Base-by-base conservation (phyloP, 805 yeast genomes). In the Naumovozyma castellii region DNA sequence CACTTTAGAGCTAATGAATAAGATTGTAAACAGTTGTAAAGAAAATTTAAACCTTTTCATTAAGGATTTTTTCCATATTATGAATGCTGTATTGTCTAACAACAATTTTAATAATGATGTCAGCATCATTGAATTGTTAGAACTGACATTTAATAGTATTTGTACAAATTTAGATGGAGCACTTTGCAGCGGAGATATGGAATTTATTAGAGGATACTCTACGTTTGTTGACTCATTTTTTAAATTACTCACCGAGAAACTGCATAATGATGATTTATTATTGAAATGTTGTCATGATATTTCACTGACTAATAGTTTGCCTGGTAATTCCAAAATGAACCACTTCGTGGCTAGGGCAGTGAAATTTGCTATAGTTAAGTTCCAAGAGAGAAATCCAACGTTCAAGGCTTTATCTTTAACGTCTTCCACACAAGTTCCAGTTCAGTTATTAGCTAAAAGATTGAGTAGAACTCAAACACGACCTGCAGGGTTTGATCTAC, bases 11-110 rank as follows among this genome's bases (percentile, higher is more conserved):
- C 80, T 90, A 15, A 59, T 85, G 41, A 59, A 72, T 37, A 80
- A 81, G 30, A 70, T 92, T 48, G 79, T 87, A 29, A 77, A 70
- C 35, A 75, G 76, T 54, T 87, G 97, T 58, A 68, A 76, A 31
- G 94, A 84, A 43, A 90, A 92, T 57, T 66, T 92, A 56, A 86
- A 84, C 46, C 80, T 86, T 25, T 80, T 86, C 64, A 88, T 95
- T 1, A 69, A 66, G 18, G 75, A 79, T 50, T 78, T 83, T 14
- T 69, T 84, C 36, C 64, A 68, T 16, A 78, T 88, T 18, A 66
- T 88, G 54, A 57, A 56, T 18, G 55, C 67, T 8, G 71, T 80
- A 13, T 50, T 82, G 34, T 48, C 63, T 29, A 56, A 57, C 38
- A 41, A 41, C 14, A 50, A 52, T 37, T 51, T 61, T 13, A 68